phyloP scores from a whole-genome alignment of 768 basidiomycete species.

The Auricularia cornea region DNA sequence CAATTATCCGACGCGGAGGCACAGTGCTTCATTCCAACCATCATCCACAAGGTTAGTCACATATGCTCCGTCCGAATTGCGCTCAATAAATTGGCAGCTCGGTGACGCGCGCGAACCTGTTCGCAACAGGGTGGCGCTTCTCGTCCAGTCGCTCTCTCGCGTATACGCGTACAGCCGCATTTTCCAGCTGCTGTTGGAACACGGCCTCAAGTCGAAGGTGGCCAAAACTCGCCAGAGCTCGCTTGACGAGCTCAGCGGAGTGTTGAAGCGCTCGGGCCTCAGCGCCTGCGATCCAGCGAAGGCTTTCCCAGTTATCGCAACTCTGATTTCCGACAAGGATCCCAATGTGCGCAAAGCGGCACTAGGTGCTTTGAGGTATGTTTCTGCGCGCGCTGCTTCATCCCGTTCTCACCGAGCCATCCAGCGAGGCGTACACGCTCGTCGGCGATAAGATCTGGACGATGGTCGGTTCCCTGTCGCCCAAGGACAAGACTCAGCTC shows the following conservation, averaged over 20 bases:
- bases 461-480: slow-evolving; percentile 60
- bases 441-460: slow-evolving; percentile 84
- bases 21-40: slow-evolving; percentile 76
- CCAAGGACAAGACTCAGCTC: slow-evolving; percentile 87
- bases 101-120: slow-evolving; percentile 87
- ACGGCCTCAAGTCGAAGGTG: slow-evolving; percentile 84
- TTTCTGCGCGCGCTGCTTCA: slow-evolving; percentile 9
- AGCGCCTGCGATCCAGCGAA: slow-evolving; percentile 73
- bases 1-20: slow-evolving; percentile 84
- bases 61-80: not conserved
- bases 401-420: slow-evolving; percentile 7
- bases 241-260: slow-evolving; percentile 68
- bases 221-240: slow-evolving; percentile 85
- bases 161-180: slow-evolving; percentile 91
- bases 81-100: slow-evolving; percentile 42
- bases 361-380: slow-evolving; percentile 69
- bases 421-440: slow-evolving; percentile 71
- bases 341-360: slow-evolving; percentile 83
- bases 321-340: slow-evolving; percentile 84
- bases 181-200: slow-evolving; percentile 78
- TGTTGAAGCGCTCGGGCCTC: slow-evolving; percentile 78
- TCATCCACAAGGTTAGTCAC: slow-evolving; percentile 69
- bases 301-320: slow-evolving; percentile 67
- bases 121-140: slow-evolving; percentile 68
- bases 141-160: slow-evolving; percentile 77